Percentiles rank a stretch among this genome's conserved stretches.
Evolutionary conservation across 768 basidiomycete species (phyloP).

Genomic region (Coprinopsis strossmayeri): DNA sequence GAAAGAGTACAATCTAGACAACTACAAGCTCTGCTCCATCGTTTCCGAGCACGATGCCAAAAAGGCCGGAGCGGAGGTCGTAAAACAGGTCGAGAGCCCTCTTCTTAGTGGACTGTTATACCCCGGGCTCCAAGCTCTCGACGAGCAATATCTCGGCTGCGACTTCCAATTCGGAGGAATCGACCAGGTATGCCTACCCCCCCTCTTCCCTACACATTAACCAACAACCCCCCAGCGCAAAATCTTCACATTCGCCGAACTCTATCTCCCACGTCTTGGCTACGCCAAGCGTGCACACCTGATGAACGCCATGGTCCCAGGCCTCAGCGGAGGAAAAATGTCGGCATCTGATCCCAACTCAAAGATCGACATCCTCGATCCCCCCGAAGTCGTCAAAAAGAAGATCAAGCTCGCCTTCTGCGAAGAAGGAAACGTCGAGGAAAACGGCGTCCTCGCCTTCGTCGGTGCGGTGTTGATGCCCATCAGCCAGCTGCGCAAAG

Average conservation of each 20-base stretch:
- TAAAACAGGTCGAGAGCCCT: constrained; percentile 93
- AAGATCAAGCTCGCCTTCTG: constrained; percentile 94
- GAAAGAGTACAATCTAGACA: constrained; percentile 89
- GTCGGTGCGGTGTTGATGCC: constrained; percentile 84
- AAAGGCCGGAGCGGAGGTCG: constrained; percentile 97
- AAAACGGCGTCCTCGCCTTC: constrained; percentile 88
- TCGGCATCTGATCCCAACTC: constrained; percentile 96
- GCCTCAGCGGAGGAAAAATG: constrained; percentile 94
- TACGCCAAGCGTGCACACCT: constrained; percentile 93
- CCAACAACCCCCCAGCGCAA: constrained; percentile 58
- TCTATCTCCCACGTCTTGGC: constrained; percentile 89
- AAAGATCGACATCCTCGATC: constrained; percentile 96
- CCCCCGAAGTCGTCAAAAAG: constrained; percentile 73
- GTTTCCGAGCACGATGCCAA: constrained; percentile 96
- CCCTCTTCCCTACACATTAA: not conserved
- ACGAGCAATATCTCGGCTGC: constrained; percentile 92
- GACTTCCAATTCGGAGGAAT: constrained; percentile 99
- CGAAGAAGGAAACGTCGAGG: constrained; percentile 83
- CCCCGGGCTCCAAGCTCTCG: constrained; percentile 93
- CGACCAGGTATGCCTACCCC: constrained; percentile 66
- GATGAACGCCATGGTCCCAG: constrained; percentile 98
- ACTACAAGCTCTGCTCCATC: constrained; percentile 86
- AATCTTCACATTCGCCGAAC: constrained; percentile 97
- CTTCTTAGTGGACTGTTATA: constrained; percentile 89
- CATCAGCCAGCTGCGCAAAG: constrained; percentile 59